Evolutionary conservation across 306 rosid genomes (phyloP).

Genomic region (Macrotyloma uniflorum): DNA sequence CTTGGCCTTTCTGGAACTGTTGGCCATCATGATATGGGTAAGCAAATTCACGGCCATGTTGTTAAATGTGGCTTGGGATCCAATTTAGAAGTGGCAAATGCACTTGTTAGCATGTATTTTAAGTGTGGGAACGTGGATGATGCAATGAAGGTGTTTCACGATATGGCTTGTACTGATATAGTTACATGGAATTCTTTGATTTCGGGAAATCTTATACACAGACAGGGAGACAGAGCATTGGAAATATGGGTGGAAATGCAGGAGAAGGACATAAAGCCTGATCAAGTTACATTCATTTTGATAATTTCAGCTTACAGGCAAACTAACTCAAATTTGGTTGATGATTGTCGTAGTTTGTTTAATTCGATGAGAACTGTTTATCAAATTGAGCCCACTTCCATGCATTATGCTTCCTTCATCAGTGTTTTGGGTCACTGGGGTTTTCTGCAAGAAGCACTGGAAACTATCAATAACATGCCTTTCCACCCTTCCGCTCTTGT

Average conservation of each 20-base stretch:
- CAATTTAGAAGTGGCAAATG: constrained; percentile 74
- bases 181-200: constrained; percentile 89
- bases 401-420: constrained; percentile 74
- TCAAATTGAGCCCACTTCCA: constrained; percentile 61
- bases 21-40: constrained; percentile 78
- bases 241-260: constrained; percentile 72
- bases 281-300: constrained; percentile 59
- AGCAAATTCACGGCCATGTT: constrained; percentile 76
- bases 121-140: constrained; percentile 83
- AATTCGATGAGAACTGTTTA: constrained; percentile 57
- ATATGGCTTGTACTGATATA: constrained; percentile 55
- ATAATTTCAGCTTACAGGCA: constrained; percentile 74
- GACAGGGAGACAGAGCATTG: constrained; percentile 74
- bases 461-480: constrained; percentile 61
- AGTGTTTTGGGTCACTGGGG: constrained; percentile 92
- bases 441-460: constrained; percentile 78
- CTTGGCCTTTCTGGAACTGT: constrained; percentile 72
- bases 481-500: constrained; percentile 61
- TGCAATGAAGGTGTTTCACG: constrained; percentile 53
- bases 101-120: constrained; percentile 75
- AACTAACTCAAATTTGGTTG: constrained; percentile 68
- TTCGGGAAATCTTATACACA: constrained; percentile 72
- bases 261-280: constrained; percentile 67
- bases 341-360: constrained; percentile 63
- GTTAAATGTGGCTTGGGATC: constrained; percentile 61